Evolutionary conservation across 305 asterid species (phyloP), one percentile per base, ranked within the genome.

Genomic region (Fraxinus greggii): DNA sequence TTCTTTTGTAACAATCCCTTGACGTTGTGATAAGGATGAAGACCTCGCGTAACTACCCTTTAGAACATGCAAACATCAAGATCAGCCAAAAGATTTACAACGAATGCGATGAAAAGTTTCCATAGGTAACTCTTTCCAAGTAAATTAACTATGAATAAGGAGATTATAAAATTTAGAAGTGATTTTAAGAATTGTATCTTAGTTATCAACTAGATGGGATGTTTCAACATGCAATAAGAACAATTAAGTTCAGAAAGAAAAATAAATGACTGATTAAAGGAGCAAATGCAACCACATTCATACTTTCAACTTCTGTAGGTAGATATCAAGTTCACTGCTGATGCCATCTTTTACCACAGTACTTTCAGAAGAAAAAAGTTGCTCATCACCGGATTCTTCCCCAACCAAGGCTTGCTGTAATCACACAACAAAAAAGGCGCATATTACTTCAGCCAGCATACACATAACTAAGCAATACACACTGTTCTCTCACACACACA

Each of bases 361-460:
- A 85, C 87, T 89, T 84, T 86, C 88, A 23, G 98, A 89, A 81
- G 93, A 88, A 89, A 96, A 96, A 83, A 96, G 95, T 86, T 87
- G 97, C 85, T 92, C 98, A 69, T 96, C 98, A 69, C 90, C 98
- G 78, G 95, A 89, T 83, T 86, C 98, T 89, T 96, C 99, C 89
- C 99, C 99, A 84, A 96, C 98, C 92, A 96, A 91, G 77, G 98
- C 97, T 92, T 91, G 90, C 97, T 94, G 94, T 48, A 91, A 83
- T 80, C 86, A 87, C 81, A 81, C 88, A 86, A 86, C 40, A 81
- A 85, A 69, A 69, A 78, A 72, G 78, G 85, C 75, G 72, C 78
- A 84, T 82, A 74, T 59, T 69, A 85, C 79, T 79, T 73, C 83
- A 82, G 81, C 8, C 33, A 82, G 73, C 35, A 51, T 79, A 75